A percentile compares a stretch with the other conserved stretches of the same genome.
phyloP scores from a whole-genome alignment of 2,329 filamentous ascomycete species.

The Xylaria sp. region DNA sequence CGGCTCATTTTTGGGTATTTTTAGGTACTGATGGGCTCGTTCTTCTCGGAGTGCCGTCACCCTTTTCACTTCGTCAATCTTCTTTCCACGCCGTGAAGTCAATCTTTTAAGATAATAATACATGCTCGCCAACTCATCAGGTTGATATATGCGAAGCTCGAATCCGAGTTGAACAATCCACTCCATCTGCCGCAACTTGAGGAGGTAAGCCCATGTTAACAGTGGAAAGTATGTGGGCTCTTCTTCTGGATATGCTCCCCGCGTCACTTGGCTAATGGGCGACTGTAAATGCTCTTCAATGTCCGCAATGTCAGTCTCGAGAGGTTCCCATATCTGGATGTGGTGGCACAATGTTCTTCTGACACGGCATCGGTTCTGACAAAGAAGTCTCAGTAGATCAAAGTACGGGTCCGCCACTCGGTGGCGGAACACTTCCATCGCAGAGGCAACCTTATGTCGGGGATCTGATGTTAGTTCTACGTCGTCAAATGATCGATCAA shows the following conservation, averaged over 20 bases:
- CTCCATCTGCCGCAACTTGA: conserved; percentile 90
- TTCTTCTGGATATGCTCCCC: conserved; percentile 55
- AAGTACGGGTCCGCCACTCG: conserved; percentile 77
- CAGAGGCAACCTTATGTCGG: conserved; percentile 75
- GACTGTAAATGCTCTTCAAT: conserved; percentile 75
- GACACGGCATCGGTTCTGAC: conserved; percentile 89
- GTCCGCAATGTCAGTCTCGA: conserved; percentile 85
- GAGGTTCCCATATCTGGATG: conserved; percentile 82
- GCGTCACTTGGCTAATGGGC: conserved; percentile 69
- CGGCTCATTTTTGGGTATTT: conserved; percentile 29
- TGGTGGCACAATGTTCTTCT: conserved; percentile 90
- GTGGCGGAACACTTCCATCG: conserved; percentile 76
- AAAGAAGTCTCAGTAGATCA: conserved; percentile 84
- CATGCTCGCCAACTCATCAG: conserved; percentile 86
- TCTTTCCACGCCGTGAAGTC: conserved; percentile 72
- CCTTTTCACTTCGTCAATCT: conserved; percentile 78
- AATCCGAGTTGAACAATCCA: conserved; percentile 92
- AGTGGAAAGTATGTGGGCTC: conserved; percentile 75
- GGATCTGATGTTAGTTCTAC: conserved; percentile 80
- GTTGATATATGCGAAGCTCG: conserved; percentile 89
- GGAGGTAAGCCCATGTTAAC: conserved; percentile 88
- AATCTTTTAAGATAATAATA: conserved; percentile 90
- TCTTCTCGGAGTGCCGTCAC: conserved; percentile 57
- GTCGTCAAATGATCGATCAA: conserved; percentile 79
- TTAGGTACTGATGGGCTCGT: conserved; percentile 17